These are phyloP conservation scores for Isoetes engelmannii DNA, from an alignment of 83 land plant genomes.

Conservation along the genomic window DNA sequence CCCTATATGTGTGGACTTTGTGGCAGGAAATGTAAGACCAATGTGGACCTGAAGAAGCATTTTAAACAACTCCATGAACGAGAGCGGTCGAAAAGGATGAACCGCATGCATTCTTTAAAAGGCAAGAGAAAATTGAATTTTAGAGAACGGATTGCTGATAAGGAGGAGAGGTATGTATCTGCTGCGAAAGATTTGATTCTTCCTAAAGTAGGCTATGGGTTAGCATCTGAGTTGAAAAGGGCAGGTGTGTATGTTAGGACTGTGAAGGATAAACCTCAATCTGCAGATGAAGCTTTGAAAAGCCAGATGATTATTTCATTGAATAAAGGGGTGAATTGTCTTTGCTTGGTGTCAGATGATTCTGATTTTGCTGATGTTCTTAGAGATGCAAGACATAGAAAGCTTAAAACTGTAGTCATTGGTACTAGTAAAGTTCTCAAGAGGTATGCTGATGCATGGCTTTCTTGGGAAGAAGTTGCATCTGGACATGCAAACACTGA, in stretches of 20 bases:
- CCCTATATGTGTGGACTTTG: conserved; percentile 57
- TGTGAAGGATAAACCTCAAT: conserved; percentile 51
- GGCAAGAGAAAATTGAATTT: conserved; percentile 56
- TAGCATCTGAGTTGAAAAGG: conserved; percentile 50
- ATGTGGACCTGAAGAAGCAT: conserved; percentile 53
- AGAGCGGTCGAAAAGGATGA: conserved; percentile 60
- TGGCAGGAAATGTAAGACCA: conserved; percentile 52
- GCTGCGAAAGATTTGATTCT: conserved; percentile 47
- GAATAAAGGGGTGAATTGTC: conserved; percentile 34
- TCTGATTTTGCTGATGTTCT: conserved; percentile 54
- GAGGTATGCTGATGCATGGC: conserved; percentile 51
- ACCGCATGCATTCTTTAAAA: conserved; percentile 45
- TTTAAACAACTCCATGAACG: conserved; percentile 72
- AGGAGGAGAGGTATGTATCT: conserved; percentile 62
- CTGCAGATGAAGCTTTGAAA: conserved; percentile 62
- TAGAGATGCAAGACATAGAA: conserved; percentile 45
- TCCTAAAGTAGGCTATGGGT: conserved; percentile 64
- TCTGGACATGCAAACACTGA: conserved; percentile 42
- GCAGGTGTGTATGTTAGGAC: conserved; percentile 63
- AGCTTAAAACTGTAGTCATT: conserved; percentile 71
- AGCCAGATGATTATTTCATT: conserved; percentile 47
- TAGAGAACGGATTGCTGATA: conserved; percentile 46
- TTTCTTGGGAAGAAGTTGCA: conserved; percentile 68
- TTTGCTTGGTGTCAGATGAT: conserved; percentile 77
- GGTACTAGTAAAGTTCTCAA: conserved; percentile 43